Evolutionary conservation across 2,329 filamentous ascomycete species (phyloP).

Genomic region (Colletotrichum australisinense): DNA sequence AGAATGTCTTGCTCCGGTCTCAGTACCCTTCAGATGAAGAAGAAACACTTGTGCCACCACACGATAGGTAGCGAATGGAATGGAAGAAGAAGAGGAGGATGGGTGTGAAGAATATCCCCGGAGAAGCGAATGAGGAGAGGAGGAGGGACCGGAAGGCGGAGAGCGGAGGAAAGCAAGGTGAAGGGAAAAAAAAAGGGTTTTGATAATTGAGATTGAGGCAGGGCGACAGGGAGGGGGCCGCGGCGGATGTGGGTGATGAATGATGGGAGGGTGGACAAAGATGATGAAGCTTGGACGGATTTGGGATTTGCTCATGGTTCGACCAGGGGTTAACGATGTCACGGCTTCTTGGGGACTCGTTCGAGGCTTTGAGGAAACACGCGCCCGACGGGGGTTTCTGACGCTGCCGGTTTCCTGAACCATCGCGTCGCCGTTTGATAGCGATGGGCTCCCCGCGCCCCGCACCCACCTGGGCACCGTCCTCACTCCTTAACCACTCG

Average conservation of each 20-base stretch:
- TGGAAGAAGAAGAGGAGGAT: slow-evolving; percentile 18
- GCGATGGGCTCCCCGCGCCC: slow-evolving; percentile 2
- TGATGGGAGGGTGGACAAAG: not conserved
- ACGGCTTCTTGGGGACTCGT: slow-evolving; percentile 31
- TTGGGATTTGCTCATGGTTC: slow-evolving; percentile 33
- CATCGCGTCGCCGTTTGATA: slow-evolving; percentile 16
- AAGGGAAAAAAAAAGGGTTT: slow-evolving; percentile 18
- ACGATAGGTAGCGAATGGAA: slow-evolving; percentile 5
- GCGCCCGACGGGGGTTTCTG: slow-evolving; percentile 25
- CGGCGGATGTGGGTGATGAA: no score
- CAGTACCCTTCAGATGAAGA: slow-evolving; percentile 25
- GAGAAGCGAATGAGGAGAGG: slow-evolving; percentile 27
- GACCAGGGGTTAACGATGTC: slow-evolving; percentile 31
- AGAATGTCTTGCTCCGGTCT: slow-evolving; percentile 31
- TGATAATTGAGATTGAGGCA: slow-evolving; percentile 2
- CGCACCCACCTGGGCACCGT: not conserved
- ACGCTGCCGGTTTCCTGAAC: slow-evolving; percentile 26
- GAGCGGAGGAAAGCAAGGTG: slow-evolving; percentile 23
- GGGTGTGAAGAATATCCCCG: slow-evolving; percentile 15
- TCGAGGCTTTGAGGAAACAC: slow-evolving; percentile 29
- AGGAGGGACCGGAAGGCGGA: slow-evolving; percentile 18
- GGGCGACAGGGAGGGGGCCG: not conserved
- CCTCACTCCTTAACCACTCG: no score
- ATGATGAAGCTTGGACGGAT: slow-evolving; percentile 22
- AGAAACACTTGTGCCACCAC: slow-evolving; percentile 20